A percentile compares a stretch with the other conserved stretches of the same genome.
These are phyloP conservation scores for Platanthera guangdongensis DNA, from an alignment of 106 monocot genomes.

Conservation along the genomic window DNA sequence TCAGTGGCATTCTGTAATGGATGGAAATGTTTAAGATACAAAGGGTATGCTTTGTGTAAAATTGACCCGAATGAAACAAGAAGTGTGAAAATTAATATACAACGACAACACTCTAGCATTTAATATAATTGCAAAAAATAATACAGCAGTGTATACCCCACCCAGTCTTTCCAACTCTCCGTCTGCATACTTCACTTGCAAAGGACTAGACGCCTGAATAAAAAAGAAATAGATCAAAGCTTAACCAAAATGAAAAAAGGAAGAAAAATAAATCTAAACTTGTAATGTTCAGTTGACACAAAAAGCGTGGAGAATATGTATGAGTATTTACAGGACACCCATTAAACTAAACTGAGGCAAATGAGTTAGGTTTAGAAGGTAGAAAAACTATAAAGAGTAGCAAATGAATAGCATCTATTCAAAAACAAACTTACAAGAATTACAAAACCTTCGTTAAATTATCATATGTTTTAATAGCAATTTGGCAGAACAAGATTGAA, in stretches of 20 bases:
- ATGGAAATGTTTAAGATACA: not conserved
- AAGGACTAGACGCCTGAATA: slow-evolving; percentile 86
- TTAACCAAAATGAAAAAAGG: not conserved
- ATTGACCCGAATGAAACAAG: not conserved
- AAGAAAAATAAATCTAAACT: not conserved
- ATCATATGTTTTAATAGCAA: no score
- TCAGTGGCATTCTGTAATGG: not conserved
- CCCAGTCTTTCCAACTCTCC: slow-evolving; percentile 98
- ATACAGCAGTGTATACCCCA: slow-evolving; percentile 11
- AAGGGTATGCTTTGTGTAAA: not conserved
- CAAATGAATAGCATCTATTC: not conserved
- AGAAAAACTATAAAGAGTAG: not conserved
- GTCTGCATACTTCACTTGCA: slow-evolving; percentile 99
- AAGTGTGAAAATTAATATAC: not conserved
- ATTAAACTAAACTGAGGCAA: not conserved
- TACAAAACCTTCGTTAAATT: not conserved
- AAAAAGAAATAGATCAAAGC: slow-evolving; percentile 1
- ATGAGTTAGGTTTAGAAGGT: not conserved
- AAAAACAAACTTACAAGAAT: not conserved
- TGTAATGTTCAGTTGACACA: not conserved
- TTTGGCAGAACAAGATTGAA: no score
- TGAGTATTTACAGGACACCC: not conserved
- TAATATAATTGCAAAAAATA: slow-evolving; percentile 5
- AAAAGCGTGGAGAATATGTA: not conserved
- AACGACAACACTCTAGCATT: not conserved